Base-by-base conservation (phyloP, 2,329 filamentous ascomycete species). In the Orbilia brochopaga region DNA sequence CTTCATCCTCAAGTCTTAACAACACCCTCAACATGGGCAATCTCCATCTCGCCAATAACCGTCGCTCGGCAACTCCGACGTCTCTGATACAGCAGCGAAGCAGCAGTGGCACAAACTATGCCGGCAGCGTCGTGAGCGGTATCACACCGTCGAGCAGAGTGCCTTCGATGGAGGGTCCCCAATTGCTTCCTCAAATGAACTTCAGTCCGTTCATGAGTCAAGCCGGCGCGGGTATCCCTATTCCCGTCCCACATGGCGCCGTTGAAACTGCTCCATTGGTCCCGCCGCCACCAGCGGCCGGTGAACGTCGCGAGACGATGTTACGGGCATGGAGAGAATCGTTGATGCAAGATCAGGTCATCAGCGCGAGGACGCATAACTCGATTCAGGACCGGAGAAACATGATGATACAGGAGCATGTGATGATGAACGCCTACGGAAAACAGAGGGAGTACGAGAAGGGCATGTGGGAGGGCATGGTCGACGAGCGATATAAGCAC, bases 401-500 rank as follows among this genome's bases (percentile, higher is more conserved):
- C 44, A 80, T 90, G 77, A 81, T 89, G 77, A 81, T 83, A 37
- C 87, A 89, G 75, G 85, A 84, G 74, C 85, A 87, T 74, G 85
- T 86, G 30, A 86, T 86, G 77, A 83, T 86, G 58, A 72, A 57
- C 30, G 62, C 62, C 27, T 82, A 85, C 76, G 83, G 83, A 57
- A 83, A 83, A 58, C 85, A 88, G 77, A 81, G 84, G 76, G 84
- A 87, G 75, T 82, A 83, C 62, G 80, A 82, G 46, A 85, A 85
- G 54, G 85, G 84, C 74, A 83, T 86, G 74, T 82, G 85, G 60
- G 82, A 83, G 4, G 86, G 90, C 13, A 84, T 84, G 40, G 87
- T 91, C 76, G 89, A 91, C 74, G 86, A 88, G 78, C 84, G 86
- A 74, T 94, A 95, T 89, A 84, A 90, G 60, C 87, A 85, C 15